Conservation (phyloP, 1,284 basidiomycete species). For the Cutaneotrichosporon arboriforme region DNA sequence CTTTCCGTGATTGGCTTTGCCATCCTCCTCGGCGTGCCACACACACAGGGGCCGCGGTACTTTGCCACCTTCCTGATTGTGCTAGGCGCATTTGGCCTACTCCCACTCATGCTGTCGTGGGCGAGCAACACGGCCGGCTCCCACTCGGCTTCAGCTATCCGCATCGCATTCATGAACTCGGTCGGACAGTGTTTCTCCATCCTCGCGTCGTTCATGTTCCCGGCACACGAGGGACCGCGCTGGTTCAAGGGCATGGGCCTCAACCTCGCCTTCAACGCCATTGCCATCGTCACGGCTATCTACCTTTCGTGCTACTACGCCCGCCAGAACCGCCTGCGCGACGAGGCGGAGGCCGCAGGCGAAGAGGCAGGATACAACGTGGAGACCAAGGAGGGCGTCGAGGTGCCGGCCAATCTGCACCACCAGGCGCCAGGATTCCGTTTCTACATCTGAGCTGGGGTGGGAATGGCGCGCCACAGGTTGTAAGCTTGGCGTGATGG, state of each 20-base stretch:
- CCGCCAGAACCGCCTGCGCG: constrained; percentile 6
- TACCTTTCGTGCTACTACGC: constrained; percentile 12
- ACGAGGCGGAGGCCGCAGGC: neutral
- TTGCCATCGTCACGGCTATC: constrained; percentile 6
- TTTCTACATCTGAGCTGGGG: constrained; percentile 1
- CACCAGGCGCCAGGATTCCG: constrained; percentile 15
- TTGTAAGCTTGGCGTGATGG: too few relatives aligned
- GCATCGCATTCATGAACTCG: constrained; percentile 5
- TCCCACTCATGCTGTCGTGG: constrained; percentile 27
- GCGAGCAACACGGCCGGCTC: constrained; percentile 19
- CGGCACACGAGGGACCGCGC: constrained; percentile 15
- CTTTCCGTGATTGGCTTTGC: constrained; percentile 39
- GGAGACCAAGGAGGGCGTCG: neutral
- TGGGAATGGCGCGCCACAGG: too few relatives aligned
- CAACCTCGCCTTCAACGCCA: constrained; percentile 14
- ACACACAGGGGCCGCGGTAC: constrained; percentile 28
- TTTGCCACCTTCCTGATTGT: constrained; percentile 40
- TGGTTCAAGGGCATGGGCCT: constrained; percentile 22
- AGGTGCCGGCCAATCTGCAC: constrained; percentile 7
- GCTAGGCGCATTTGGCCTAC: constrained; percentile 27
- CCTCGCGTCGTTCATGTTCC: constrained; percentile 24
- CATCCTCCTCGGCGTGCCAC: constrained; percentile 30
- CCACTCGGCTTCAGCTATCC: constrained; percentile 9
- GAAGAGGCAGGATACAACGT: neutral
- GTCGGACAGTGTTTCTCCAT: constrained; percentile 14